phyloP scores from a whole-genome alignment of 2,329 filamentous ascomycete species.

The Aspergillus fructus region DNA sequence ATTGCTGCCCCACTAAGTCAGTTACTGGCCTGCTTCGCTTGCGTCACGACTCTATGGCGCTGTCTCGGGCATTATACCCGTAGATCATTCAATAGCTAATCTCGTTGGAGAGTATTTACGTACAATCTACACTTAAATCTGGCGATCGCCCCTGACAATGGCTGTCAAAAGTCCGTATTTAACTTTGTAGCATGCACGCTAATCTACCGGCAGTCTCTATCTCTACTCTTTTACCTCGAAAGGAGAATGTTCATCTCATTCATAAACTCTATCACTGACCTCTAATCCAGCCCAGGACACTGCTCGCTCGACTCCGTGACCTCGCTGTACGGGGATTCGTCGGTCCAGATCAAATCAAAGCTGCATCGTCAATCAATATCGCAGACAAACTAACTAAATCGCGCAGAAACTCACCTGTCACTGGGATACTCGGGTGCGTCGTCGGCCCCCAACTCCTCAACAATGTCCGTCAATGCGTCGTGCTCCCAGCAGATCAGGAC shows the following conservation, averaged over 20 bases:
- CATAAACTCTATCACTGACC: neutral
- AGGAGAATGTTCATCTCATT: neutral
- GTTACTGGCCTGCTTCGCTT: too few species aligned
- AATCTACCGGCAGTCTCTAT: too few species aligned
- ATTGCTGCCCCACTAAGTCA: too few species aligned
- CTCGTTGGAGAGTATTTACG: too few species aligned
- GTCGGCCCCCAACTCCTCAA: constrained; percentile 51
- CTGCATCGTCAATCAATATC: constrained; percentile 21
- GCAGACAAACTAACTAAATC: neutral
- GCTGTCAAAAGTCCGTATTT: too few species aligned
- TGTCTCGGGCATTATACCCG: too few species aligned
- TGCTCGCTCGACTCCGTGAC: constrained; percentile 53
- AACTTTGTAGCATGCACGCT: too few species aligned
- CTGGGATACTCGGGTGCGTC: constrained; percentile 53
- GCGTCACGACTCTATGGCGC: too few species aligned
- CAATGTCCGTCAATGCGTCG: constrained; percentile 53
- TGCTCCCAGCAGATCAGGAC: constrained; percentile 66
- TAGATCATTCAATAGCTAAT: too few species aligned
- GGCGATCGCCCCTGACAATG: too few species aligned
- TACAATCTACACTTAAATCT: too few species aligned
- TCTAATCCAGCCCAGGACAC: constrained; percentile 54
- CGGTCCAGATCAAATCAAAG: constrained; percentile 60
- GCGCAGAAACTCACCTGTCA: constrained; percentile 39
- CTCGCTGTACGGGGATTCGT: constrained; percentile 50
- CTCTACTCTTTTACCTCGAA: neutral